Base-by-base conservation (phyloP, 2,329 filamentous ascomycete genomes). In the Scorias spongiosa region DNA sequence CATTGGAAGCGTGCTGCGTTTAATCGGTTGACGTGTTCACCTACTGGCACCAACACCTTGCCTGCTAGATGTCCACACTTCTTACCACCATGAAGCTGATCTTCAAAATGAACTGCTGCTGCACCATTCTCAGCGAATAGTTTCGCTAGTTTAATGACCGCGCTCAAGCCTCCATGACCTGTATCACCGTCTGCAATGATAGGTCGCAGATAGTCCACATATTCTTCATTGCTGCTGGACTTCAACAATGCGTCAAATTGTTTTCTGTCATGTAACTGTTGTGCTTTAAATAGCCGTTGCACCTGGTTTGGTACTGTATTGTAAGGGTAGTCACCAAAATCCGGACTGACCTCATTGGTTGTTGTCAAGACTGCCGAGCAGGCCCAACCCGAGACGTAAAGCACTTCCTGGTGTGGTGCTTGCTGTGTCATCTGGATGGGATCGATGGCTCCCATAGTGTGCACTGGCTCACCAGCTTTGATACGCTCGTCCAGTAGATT, bases 341-440 rank as follows among this genome's bases (percentile, higher is more conserved):
- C 91, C 38, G 91, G 84, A 0, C 87, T 95, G 26, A 98, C 91
- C 63, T 98, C 91, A 67, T 98, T 96, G 32, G 91, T 96, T 9
- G 80, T 81, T 3, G 89, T 96, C 39, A 98, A 71, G 15, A 94
- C 77, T 0, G 87, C 89, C 0, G 89, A 96, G 66, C 91, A 96
- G 5, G 91, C 91, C 91, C 91, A 98, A 49, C 91, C 91, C 1
- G 88, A 95, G 49, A 98, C 73, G 65, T 98, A 98, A 39, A 98
- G 74, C 14, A 95, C 84, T 63, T 98, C 89, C 62, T 96, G 91
- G 66, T 96, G 84, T 5, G 84, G 77, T 12, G 91, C 91, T 69
- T 96, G 91, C 64, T 98, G 91, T 41, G 91, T 94, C 91, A 98
- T 96, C 67, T 98, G 91, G 10, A 96, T 80, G n/a, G 91, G 91